phyloP scores from a whole-genome alignment of 1,284 basidiomycete species.

The Ustilago esculenta region DNA sequence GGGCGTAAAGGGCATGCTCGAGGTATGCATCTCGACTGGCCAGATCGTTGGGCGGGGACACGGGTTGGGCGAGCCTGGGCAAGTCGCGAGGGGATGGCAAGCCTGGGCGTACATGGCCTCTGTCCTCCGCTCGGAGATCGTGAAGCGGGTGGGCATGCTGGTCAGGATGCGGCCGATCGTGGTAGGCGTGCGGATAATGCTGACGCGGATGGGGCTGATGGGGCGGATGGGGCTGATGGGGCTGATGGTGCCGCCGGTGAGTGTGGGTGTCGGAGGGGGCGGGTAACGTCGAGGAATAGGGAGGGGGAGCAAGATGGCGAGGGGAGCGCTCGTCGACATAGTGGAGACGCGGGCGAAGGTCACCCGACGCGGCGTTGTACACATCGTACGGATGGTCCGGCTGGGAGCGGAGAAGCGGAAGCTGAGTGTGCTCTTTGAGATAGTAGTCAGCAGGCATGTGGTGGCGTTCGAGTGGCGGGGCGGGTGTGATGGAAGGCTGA shows the following conservation, averaged over 20 bases:
- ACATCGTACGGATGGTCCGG: slow-evolving; percentile 6
- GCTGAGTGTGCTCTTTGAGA: not conserved
- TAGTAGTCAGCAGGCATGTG: not conserved
- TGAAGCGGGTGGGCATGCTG: not conserved
- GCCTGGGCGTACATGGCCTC: not conserved
- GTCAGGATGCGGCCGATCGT: slow-evolving; percentile 4
- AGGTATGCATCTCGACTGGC: too few relatives aligned
- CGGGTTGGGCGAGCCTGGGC: not conserved
- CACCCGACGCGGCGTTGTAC: not conserved
- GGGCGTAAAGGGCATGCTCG: not conserved
- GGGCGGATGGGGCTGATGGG: slow-evolving; percentile 2
- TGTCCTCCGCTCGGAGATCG: slow-evolving; percentile 7
- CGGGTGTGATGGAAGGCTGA: not conserved
- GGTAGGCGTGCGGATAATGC: not conserved
- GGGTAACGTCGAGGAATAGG: not conserved
- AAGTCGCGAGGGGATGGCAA: slow-evolving; percentile 6
- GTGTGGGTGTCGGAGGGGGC: not conserved
- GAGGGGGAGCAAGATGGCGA: slow-evolving; percentile 4
- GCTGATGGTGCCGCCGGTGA: slow-evolving; percentile 7
- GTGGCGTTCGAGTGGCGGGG: slow-evolving; percentile 6
- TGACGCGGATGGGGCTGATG: slow-evolving; percentile 1
- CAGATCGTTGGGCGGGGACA: slow-evolving; percentile 6
- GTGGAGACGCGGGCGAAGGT: not conserved
- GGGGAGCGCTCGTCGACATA: slow-evolving; percentile 10
- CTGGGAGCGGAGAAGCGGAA: not conserved